Evolutionary conservation across 163 green algal genomes (phyloP).

Genomic region (Scenedesmus sp.): DNA sequence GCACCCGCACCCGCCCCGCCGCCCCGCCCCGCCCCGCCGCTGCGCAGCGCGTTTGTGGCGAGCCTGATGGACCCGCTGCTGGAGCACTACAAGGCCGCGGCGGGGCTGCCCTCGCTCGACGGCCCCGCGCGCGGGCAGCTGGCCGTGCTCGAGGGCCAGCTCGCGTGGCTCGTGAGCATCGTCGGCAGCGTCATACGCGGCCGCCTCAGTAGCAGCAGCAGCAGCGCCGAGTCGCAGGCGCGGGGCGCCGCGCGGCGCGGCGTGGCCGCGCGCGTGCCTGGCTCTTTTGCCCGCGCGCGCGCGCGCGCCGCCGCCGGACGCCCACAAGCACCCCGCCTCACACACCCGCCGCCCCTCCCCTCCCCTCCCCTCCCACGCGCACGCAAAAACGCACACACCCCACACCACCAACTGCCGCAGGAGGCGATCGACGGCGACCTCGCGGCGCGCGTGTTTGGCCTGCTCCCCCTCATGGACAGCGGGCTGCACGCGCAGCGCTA

Average conservation of each 20-base stretch:
- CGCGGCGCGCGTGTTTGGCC: slow-evolving; percentile 82
- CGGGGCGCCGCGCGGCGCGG: background rate
- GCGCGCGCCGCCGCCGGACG: too few relatives aligned
- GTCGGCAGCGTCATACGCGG: slow-evolving; percentile 90
- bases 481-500: slow-evolving; percentile 56
- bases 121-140: slow-evolving; percentile 20
- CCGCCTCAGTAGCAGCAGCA: slow-evolving; percentile 75
- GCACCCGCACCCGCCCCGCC: too few relatives aligned
- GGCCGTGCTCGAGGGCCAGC: slow-evolving; percentile 89
- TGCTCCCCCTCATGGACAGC: slow-evolving; percentile 79
- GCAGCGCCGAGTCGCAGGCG: slow-evolving; percentile 24
- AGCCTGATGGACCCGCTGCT: slow-evolving; percentile 59
- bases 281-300: slow-evolving; percentile 26
- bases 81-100: slow-evolving; percentile 48
- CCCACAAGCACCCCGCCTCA: too few relatives aligned
- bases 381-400: background rate
- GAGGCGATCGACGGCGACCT: slow-evolving; percentile 95
- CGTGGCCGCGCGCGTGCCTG: too few relatives aligned
- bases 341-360: too few relatives aligned
- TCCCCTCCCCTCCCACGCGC: too few relatives aligned
- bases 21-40: too few relatives aligned
- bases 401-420: too few relatives aligned
- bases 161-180: slow-evolving; percentile 98
- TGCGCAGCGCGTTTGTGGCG: slow-evolving; percentile 44
- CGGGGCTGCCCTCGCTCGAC: background rate